These are phyloP conservation scores for Ceratorhiza oryzae-sativae DNA, from an alignment of 1,284 basidiomycete genomes.

Conservation along the genomic window DNA sequence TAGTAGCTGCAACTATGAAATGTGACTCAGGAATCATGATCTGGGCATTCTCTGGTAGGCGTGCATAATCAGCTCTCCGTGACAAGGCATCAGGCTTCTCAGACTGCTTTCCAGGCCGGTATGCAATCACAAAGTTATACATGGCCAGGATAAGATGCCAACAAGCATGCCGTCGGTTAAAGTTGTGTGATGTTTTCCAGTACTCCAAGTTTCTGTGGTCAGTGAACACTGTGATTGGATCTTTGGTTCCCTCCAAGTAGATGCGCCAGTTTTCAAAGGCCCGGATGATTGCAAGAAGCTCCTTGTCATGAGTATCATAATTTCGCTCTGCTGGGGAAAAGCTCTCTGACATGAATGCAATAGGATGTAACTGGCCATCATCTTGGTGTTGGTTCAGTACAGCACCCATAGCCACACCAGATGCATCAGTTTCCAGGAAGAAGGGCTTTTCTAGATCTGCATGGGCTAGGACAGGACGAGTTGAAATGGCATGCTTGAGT, in stretches of 20 bases:
- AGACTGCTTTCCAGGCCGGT: conserved; percentile 44
- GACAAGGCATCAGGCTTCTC: conserved; percentile 47
- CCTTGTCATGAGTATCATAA: conserved; percentile 46
- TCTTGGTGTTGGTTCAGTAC: not conserved
- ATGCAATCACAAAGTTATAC: conserved; percentile 45
- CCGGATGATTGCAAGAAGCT: conserved; percentile 38
- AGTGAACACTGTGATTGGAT: conserved; percentile 26
- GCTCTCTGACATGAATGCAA: conserved; percentile 24
- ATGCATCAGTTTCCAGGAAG: conserved; percentile 38
- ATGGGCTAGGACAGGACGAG: not conserved
- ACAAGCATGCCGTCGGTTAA: conserved; percentile 44
- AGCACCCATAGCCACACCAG: conserved; percentile 6
- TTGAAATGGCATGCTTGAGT: not conserved
- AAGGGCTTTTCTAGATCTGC: not conserved
- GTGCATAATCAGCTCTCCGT: conserved; percentile 40
- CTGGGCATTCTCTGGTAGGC: not conserved
- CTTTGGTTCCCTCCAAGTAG: conserved; percentile 42
- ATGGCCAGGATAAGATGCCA: conserved; percentile 45
- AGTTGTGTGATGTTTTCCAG: not conserved
- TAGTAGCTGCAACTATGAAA: not conserved
- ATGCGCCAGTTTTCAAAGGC: conserved; percentile 45
- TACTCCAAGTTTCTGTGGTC: conserved; percentile 14
- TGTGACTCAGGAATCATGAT: conserved; percentile 3
- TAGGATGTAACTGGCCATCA: conserved; percentile 1
- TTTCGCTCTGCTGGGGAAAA: conserved; percentile 47